Conservation (phyloP, 805 yeast genomes). For the Myxozyma mucilagina region DNA sequence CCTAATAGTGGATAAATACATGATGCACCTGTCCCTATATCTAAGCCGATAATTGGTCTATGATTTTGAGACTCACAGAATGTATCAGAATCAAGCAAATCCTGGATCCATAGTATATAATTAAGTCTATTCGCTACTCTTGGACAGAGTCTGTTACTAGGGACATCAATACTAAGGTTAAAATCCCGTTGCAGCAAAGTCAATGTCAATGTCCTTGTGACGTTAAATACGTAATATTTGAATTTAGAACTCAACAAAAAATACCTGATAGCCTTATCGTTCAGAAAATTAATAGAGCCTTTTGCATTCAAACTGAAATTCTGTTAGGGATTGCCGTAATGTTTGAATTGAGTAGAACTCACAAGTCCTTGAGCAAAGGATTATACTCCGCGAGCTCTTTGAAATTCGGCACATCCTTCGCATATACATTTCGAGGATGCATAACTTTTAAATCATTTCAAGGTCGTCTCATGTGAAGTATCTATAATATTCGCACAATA, state of each 20-base stretch:
- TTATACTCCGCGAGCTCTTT: conserved; percentile 14
- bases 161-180: conserved; percentile 17
- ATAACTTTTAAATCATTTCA: neutral
- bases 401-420: conserved; percentile 13
- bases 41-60: neutral
- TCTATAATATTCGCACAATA: neutral
- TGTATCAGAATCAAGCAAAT: conserved; percentile 25
- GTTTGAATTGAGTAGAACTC: neutral
- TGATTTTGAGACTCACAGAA: neutral
- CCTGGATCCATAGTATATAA: conserved; percentile 37
- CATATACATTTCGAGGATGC: conserved; percentile 27
- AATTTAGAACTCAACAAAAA: neutral
- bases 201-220: conserved; percentile 19
- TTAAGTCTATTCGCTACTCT: conserved; percentile 35
- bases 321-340: neutral
- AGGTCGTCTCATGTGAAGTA: neutral
- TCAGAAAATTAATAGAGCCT: conserved; percentile 15
- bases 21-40: conserved; percentile 50
- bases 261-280: conserved; percentile 26
- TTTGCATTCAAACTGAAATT: conserved; percentile 1
- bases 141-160: conserved; percentile 30
- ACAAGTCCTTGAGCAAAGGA: conserved; percentile 22
- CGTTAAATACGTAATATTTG: neutral
- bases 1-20: conserved; percentile 51
- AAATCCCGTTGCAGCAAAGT: conserved; percentile 26